Conservation (phyloP, 768 basidiomycete genomes). For the Hygrocybe punicea region DNA sequence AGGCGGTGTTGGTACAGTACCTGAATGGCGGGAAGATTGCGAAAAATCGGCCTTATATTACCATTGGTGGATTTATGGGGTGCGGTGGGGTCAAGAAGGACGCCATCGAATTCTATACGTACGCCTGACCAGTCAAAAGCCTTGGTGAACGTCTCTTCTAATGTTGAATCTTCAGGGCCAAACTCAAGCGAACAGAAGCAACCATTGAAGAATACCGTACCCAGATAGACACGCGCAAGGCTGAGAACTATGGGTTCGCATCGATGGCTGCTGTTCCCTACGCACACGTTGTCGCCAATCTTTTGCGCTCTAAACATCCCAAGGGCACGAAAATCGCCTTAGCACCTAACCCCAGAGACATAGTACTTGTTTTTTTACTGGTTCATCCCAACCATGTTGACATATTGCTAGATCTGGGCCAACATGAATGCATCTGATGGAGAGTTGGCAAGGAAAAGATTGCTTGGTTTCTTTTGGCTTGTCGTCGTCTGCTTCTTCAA, state of each 20-base stretch:
- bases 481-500: constrained; percentile 86
- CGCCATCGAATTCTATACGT: constrained; percentile 94
- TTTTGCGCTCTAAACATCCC: constrained; percentile 63
- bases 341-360: constrained; percentile 88
- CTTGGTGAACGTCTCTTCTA: background rate
- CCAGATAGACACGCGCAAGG: constrained; percentile 67
- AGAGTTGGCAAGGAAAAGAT: constrained; percentile 62
- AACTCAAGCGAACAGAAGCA: constrained; percentile 64
- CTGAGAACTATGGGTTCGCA: constrained; percentile 90
- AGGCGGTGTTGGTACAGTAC: constrained; percentile 84
- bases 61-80: constrained; percentile 75
- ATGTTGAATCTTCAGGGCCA: constrained; percentile 36
- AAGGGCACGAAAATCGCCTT: constrained; percentile 68
- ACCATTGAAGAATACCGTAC: constrained; percentile 70
- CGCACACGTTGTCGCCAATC: constrained; percentile 79
- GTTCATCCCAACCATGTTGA: constrained; percentile 2
- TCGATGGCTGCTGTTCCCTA: constrained; percentile 87
- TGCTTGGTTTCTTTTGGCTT: constrained; percentile 77
- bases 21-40: constrained; percentile 79
- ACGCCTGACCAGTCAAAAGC: constrained; percentile 24
- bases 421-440: constrained; percentile 77
- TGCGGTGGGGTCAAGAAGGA: constrained; percentile 83
- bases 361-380: constrained; percentile 46
- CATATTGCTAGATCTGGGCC: constrained; percentile 67
- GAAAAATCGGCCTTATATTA: constrained; percentile 76